These are phyloP conservation scores for Trametes elegans DNA, from an alignment of 768 basidiomycete species.

Conservation along the genomic window DNA sequence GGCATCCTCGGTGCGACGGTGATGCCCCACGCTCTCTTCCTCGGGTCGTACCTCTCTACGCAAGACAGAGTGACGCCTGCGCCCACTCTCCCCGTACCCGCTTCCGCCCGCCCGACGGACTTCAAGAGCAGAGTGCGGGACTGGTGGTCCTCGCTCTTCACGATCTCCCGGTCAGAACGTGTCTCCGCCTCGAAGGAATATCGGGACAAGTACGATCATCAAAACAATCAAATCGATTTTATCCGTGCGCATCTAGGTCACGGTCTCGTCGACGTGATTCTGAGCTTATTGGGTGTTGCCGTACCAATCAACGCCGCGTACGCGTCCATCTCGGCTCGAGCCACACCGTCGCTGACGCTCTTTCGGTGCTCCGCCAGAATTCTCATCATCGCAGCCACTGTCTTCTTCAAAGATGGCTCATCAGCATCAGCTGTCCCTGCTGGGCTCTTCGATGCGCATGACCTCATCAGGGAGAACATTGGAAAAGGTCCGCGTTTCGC, in stretches of 20 bases:
- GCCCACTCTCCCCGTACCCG: constrained; percentile 25
- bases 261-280: constrained; percentile 44
- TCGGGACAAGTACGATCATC: constrained; percentile 34
- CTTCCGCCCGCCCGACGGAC: neutral
- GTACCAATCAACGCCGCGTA: constrained; percentile 41
- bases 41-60: constrained; percentile 81
- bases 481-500: constrained; percentile 53
- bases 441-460: constrained; percentile 81
- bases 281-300: constrained; percentile 79
- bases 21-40: constrained; percentile 88
- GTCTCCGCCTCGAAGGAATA: constrained; percentile 23
- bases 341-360: neutral
- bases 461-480: constrained; percentile 60
- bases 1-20: constrained; percentile 81
- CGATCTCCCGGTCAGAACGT: constrained; percentile 25
- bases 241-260: constrained; percentile 40
- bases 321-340: neutral
- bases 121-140: constrained; percentile 1
- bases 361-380: constrained; percentile 46
- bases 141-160: constrained; percentile 24
- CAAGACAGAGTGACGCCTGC: constrained; percentile 57
- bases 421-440: constrained; percentile 46
- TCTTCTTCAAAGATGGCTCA: constrained; percentile 60
- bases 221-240: constrained; percentile 36
- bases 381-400: constrained; percentile 76